Evolutionary conservation across 2,329 filamentous ascomycete species (phyloP).

Genomic region (Stachybotrys echinatus): DNA sequence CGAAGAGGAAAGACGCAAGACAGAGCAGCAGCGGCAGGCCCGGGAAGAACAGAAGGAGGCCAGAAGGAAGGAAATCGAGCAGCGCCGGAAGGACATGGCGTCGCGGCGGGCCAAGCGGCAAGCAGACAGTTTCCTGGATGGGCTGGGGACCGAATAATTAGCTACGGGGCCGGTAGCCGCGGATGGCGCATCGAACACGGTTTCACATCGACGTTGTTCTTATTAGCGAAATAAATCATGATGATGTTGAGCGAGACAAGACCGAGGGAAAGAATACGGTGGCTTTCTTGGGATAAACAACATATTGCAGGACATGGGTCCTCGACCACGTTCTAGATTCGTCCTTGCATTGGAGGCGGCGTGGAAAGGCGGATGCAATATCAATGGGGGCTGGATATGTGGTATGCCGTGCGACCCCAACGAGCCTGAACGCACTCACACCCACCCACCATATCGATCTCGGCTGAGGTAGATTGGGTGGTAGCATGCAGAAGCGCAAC

Average conservation of each 20-base stretch:
- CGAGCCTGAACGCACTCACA: no score
- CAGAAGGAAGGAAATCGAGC: slow-evolving; percentile 59
- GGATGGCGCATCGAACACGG: not conserved
- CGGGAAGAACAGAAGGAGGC: slow-evolving; percentile 52
- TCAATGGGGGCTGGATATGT: not conserved
- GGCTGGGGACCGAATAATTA: slow-evolving; percentile 33
- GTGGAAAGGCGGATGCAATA: not conserved
- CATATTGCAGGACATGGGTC: not conserved
- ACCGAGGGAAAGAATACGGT: not conserved
- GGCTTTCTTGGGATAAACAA: not conserved
- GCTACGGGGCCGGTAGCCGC: not conserved
- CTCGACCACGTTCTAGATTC: not conserved
- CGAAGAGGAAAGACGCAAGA: slow-evolving; percentile 60
- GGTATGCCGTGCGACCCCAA: no score
- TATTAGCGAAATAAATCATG: not conserved
- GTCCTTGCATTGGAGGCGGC: not conserved
- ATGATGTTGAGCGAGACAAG: not conserved
- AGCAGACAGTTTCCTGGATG: slow-evolving; percentile 68
- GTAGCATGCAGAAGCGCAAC: not conserved
- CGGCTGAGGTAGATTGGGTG: not conserved
- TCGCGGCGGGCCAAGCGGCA: slow-evolving; percentile 57
- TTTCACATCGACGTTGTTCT: not conserved
- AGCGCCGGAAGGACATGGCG: slow-evolving; percentile 57
- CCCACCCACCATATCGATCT: not conserved
- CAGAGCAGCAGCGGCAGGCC: slow-evolving; percentile 56